Evolutionary conservation across 768 basidiomycete genomes (phyloP), one percentile per base, ranked within the genome.

Genomic region (Russula abietina): DNA sequence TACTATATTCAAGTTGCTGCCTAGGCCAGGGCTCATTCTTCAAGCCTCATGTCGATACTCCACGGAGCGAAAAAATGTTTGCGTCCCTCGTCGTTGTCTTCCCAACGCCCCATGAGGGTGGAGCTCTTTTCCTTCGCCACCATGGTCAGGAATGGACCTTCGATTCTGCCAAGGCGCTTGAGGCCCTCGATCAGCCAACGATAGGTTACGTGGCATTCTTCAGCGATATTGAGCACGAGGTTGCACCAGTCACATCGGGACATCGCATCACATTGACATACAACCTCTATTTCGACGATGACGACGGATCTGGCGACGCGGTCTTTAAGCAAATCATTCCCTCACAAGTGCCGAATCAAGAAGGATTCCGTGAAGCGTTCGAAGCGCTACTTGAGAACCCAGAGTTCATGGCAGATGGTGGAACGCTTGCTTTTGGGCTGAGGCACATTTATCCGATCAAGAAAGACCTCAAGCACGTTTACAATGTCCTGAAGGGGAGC

Each of bases 61-160:
- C 33, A 33, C 33, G 33, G 33, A 2, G 11, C 33, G 33, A 33
- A 11, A 33, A 33, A 11, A 33, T 33, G 36, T 36, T 36, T 36
- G 36, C 4, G 1, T 36, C 36, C 0, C 36, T 36, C 36, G 12
- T 36, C 0, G 36, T 36, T 4, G 36, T 36, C 11, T 36, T 36
- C 12, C 36, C 57, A 11, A 78, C 78, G 0, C 24, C 66, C 0
- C 77, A 83, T 64, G 71, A 78, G 57, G 81, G 81, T 2, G 82
- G 81, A 4, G 36, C 57, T 22, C 74, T 81, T 14, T 56, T 73
- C 4, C 70, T 84, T 2, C 12, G 12, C 12, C 11, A 36, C 36
- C 36, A 12, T 8, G 36, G 36, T 12, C 36, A 36, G 3, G 36
- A 36, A 36, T 36, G 36, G 11, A 14, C 12, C 12, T 36, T 36